A percentile compares a stretch with the other conserved stretches of the same genome.
Evolutionary conservation across 2,329 filamentous ascomycete genomes (phyloP).

Genomic region (Penicillium janthinellum): DNA sequence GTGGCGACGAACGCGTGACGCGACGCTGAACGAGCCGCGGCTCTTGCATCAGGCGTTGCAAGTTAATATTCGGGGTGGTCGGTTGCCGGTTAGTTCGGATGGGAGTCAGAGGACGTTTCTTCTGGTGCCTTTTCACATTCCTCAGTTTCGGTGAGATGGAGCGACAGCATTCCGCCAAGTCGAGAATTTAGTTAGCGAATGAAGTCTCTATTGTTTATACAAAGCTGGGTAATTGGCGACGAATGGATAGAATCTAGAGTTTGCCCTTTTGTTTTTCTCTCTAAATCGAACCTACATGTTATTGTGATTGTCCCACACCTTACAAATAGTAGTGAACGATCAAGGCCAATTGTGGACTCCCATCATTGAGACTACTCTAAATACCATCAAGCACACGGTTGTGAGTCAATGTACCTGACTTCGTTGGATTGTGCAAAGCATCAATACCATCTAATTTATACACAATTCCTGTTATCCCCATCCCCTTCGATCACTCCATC

Average conservation of each 20-base stretch:
- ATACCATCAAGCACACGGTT: too few relatives aligned
- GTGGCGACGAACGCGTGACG: neutral
- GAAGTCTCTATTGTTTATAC: neutral
- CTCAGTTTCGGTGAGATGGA: neutral
- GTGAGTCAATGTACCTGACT: too few relatives aligned
- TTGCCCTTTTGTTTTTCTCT: neutral
- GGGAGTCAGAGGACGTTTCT: neutral
- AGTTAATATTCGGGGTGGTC: neutral
- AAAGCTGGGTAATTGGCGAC: too few relatives aligned
- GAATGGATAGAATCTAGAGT: too few relatives aligned
- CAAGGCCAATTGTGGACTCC: too few relatives aligned
- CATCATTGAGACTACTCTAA: too few relatives aligned
- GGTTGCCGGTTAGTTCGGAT: neutral
- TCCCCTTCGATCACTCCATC: neutral
- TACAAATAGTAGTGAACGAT: too few relatives aligned
- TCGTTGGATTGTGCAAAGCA: too few relatives aligned
- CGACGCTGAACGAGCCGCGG: neutral
- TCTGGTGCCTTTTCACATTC: neutral
- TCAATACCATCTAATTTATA: too few relatives aligned
- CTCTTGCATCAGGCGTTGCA: neutral
- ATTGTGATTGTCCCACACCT: too few relatives aligned
- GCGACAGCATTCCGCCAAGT: neutral
- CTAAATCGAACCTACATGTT: neutral
- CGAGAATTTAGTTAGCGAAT: neutral
- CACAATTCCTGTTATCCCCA: too few relatives aligned